Evolutionary conservation across 257 asterid species (phyloP), one percentile per base, ranked within the genome.

Genomic region (Galeopsis tetrahit): DNA sequence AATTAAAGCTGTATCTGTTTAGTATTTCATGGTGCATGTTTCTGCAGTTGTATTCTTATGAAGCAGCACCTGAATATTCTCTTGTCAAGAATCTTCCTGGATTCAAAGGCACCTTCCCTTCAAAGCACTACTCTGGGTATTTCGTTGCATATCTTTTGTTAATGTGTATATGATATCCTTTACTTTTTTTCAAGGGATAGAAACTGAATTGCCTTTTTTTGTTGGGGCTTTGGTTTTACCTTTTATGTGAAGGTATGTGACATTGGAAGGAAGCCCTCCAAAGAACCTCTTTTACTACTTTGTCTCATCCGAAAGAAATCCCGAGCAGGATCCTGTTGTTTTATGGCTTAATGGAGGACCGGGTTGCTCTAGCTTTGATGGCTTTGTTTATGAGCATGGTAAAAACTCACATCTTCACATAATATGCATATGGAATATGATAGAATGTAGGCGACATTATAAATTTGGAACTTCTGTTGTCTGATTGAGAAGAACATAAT

Each of bases 331-430:
- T 49, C 91, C 93, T 7, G 81, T 87, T 17, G 94, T 88, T 14
- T 58, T 88, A 21, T 83, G 94, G 94, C 89, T 88, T 4, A 88
- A 88, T 43, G 89, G 95, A 40, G 89, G 91, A 21, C 89, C 91
- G 10, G 89, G 89, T 43, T 86, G 95, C 77, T 86, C 95, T 31
- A 86, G 95, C 74, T 82, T 88, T 15, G 95, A 88, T 82, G 94
- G 94, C 58, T 88, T 84, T 79, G 83, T 88, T 46, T 88, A 85
- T 58, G 89, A 88, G 62, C 86, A 85, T 72, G 91, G 94, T 88
- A 64, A 32, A 4, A 15, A 15, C 31, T 38, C 66, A 42, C 49
- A 32, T 11, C 59, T 46, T 65, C 35, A 67, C 3, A 33, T 15
- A 34, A 8, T 31, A 7, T 32, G 42, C 46, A 7, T 7, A 40